Evolutionary conservation across 257 asterid genomes (phyloP).

Genomic region (Cinchona pubescens): DNA sequence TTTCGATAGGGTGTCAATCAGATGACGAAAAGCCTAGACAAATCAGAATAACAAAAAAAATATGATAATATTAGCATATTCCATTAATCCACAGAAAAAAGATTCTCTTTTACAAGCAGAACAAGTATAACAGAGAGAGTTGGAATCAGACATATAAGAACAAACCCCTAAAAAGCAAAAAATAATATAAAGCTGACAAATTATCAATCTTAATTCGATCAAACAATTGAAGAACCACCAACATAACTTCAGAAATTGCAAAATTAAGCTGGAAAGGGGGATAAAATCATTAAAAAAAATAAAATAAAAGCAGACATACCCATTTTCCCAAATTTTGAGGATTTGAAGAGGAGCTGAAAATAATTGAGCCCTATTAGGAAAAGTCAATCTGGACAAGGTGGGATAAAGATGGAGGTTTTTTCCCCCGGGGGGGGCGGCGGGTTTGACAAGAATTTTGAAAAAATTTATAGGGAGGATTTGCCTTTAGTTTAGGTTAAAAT

Average conservation of each 20-base stretch:
- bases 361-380: neutral
- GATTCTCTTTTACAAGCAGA: neutral
- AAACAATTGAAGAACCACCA: too few relatives aligned
- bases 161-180: neutral
- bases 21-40: conserved; percentile 14
- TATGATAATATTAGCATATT: neutral
- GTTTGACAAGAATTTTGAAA: conserved; percentile 27
- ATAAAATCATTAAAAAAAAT: too few relatives aligned
- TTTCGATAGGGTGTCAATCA: conserved; percentile 9
- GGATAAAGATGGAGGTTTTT: neutral
- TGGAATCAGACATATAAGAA: neutral
- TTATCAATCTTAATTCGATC: neutral
- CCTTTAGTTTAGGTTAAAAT: conserved; percentile 2
- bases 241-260: neutral
- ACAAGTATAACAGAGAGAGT: neutral
- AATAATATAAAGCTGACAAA: neutral
- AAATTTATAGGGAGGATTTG: too few relatives aligned
- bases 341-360: neutral
- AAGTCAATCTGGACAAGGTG: neutral
- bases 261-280: too few relatives aligned
- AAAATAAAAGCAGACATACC: conserved; percentile 12
- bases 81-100: neutral
- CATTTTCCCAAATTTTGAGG: neutral
- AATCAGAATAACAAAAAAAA: neutral
- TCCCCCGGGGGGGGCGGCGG: neutral